phyloP scores from a whole-genome alignment of 768 basidiomycete genomes.

The Rhizopogon roseolus region DNA sequence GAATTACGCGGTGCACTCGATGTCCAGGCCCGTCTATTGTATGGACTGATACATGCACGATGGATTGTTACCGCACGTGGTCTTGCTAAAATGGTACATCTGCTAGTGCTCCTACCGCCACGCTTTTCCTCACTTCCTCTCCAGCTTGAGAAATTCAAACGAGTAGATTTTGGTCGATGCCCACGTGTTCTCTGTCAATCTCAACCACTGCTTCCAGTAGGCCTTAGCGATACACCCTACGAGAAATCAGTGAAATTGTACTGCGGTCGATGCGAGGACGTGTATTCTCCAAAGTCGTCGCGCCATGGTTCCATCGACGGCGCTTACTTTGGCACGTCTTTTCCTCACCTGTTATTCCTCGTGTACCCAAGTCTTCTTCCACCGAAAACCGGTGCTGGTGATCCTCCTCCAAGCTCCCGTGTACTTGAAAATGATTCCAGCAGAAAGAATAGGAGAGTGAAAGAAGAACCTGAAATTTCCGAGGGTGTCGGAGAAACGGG shows the following conservation, averaged over 20 bases:
- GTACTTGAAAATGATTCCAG: conserved; percentile 22
- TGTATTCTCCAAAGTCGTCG: conserved; percentile 96
- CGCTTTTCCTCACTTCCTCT: not conserved
- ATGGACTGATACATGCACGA: conserved; percentile 93
- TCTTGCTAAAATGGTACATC: conserved; percentile 84
- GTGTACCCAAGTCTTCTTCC: conserved; percentile 94
- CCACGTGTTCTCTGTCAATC: conserved; percentile 94
- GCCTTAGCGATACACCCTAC: conserved; percentile 95
- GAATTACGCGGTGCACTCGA: conserved; percentile 90
- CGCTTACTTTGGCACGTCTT: conserved; percentile 97
- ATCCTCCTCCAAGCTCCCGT: conserved; percentile 25
- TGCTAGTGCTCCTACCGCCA: not conserved
- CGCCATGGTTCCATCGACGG: conserved; percentile 97
- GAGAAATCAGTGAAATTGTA: conserved; percentile 99
- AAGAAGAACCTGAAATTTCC: conserved; percentile 46
- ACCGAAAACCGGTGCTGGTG: conserved; percentile 60
- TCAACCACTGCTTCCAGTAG: conserved; percentile 94
- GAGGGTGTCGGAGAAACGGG: conserved; percentile 61
- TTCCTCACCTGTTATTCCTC: conserved; percentile 95
- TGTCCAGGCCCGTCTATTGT: conserved; percentile 87
- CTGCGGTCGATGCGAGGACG: conserved; percentile 97
- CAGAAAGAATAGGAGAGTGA: conserved; percentile 42
- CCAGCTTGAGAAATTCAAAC: conserved; percentile 95
- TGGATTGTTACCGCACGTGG: conserved; percentile 97
- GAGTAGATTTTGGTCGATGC: conserved; percentile 97